Percentiles rank a stretch among this genome's conserved stretches.
Conservation (phyloP, 495 filamentous ascomycete genomes). For the Aspergillus cavernicola region DNA sequence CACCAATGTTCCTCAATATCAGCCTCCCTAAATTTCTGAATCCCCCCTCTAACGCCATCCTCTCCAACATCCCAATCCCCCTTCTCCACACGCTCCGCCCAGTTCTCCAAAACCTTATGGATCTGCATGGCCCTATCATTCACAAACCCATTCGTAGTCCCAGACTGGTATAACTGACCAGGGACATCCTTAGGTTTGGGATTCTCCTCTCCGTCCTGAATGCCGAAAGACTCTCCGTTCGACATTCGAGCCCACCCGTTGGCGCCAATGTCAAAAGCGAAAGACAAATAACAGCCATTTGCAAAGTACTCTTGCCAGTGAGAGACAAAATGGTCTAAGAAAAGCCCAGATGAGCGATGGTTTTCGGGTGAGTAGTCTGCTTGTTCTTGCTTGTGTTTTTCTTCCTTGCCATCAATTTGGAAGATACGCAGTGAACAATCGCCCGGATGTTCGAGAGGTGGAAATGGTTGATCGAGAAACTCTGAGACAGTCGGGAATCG, state of each 20-base stretch:
- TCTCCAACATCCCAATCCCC: slow-evolving; percentile 39
- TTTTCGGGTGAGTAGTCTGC: too few species aligned
- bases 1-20: slow-evolving; percentile 23
- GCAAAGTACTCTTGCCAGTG: too few species aligned
- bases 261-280: slow-evolving; percentile 9
- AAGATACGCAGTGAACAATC: slow-evolving; percentile 8
- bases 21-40: slow-evolving; percentile 40
- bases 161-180: slow-evolving; percentile 9
- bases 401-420: too few species aligned
- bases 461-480: slow-evolving; percentile 9
- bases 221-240: too few species aligned
- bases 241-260: too few species aligned
- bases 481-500: slow-evolving; percentile 9
- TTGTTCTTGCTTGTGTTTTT: too few species aligned
- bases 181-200: slow-evolving; percentile 3
- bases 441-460: background rate
- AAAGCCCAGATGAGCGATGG: too few species aligned
- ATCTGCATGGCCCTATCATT: slow-evolving; percentile 5
- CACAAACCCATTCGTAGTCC: slow-evolving; percentile 8
- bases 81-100: slow-evolving; percentile 31
- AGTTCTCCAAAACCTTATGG: slow-evolving; percentile 18
- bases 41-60: slow-evolving; percentile 34
- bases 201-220: background rate
- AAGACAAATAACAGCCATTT: too few species aligned
- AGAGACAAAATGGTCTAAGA: too few species aligned